These are phyloP conservation scores for Paracamarosporium sp. DNA, from an alignment of 2,329 filamentous ascomycete species.

Conservation along the genomic window DNA sequence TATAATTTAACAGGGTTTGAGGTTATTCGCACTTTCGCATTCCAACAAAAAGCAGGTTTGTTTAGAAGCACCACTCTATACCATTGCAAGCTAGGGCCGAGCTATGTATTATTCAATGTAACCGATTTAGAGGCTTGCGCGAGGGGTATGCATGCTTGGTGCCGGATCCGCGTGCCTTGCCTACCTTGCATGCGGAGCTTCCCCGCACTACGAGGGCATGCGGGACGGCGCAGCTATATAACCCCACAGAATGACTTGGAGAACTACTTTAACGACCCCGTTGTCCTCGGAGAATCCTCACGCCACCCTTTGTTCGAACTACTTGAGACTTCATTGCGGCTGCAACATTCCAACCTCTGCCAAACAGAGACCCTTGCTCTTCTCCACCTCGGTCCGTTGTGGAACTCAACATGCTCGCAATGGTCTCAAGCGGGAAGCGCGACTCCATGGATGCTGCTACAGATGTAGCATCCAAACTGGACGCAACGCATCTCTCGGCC, in stretches of 20 bases:
- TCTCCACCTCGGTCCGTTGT: neutral
- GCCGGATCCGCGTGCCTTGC: constrained; percentile 36
- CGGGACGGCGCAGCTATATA: constrained; percentile 29
- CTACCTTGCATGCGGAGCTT: constrained; percentile 14
- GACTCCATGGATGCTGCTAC: constrained; percentile 41
- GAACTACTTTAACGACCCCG: neutral
- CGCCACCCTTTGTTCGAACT: neutral
- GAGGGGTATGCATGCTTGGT: constrained; percentile 12
- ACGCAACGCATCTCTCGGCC: constrained; percentile 16
- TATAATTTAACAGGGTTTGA: no score
- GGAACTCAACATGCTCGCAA: constrained; percentile 1
- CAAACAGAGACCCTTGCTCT: neutral
- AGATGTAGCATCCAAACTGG: constrained; percentile 21
- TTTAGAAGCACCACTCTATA: no score
- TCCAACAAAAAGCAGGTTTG: no score
- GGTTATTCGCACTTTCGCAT: no score
- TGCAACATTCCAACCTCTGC: neutral
- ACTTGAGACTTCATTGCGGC: neutral
- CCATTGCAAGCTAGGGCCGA: no score
- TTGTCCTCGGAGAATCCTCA: no score
- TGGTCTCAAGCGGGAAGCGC: constrained; percentile 25
- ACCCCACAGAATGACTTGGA: constrained; percentile 17
- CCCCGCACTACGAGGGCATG: constrained; percentile 31
- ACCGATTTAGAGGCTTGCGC: constrained; percentile 3
- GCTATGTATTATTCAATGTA: constrained; percentile 11